These are phyloP conservation scores for Oryza longistaminata DNA, from an alignment of 176 grass and related monocot species.

Conservation along the genomic window DNA sequence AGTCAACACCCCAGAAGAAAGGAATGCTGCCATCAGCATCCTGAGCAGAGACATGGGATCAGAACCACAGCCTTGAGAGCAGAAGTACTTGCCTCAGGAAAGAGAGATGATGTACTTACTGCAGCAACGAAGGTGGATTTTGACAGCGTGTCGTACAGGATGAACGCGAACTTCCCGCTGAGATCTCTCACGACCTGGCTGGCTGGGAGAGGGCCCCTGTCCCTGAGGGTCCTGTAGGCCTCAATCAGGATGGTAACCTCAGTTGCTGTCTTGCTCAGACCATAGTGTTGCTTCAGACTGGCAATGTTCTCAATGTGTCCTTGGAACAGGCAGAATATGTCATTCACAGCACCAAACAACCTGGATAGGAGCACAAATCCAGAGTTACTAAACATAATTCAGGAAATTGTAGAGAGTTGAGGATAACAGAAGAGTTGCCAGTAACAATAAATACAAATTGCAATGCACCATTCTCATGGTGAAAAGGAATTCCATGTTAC, in stretches of 20 bases:
- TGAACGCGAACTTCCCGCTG: conserved; percentile 70
- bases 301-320: conserved; percentile 83
- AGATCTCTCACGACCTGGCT: conserved; percentile 97
- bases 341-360: conserved; percentile 72
- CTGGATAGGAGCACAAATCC: conserved; percentile 41
- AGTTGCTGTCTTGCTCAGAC: conserved; percentile 75
- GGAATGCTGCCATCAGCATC: conserved; percentile 70
- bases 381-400: conserved; percentile 9
- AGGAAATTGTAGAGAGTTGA: neutral
- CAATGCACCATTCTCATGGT: neutral
- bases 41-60: conserved; percentile 21
- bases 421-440: neutral
- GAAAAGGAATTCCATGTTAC: neutral
- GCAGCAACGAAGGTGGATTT: conserved; percentile 81
- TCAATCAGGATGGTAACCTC: conserved; percentile 87
- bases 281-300: conserved; percentile 88
- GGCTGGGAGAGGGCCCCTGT: conserved; percentile 77
- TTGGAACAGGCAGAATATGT: conserved; percentile 93
- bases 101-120: conserved; percentile 52
- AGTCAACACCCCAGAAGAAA: conserved; percentile 81
- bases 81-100: neutral
- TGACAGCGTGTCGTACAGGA: conserved; percentile 75
- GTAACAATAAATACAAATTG: neutral
- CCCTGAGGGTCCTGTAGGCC: conserved; percentile 87
- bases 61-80: neutral